Conservation (phyloP, 2,329 filamentous ascomycete species). For the Colletotrichum sojae region DNA sequence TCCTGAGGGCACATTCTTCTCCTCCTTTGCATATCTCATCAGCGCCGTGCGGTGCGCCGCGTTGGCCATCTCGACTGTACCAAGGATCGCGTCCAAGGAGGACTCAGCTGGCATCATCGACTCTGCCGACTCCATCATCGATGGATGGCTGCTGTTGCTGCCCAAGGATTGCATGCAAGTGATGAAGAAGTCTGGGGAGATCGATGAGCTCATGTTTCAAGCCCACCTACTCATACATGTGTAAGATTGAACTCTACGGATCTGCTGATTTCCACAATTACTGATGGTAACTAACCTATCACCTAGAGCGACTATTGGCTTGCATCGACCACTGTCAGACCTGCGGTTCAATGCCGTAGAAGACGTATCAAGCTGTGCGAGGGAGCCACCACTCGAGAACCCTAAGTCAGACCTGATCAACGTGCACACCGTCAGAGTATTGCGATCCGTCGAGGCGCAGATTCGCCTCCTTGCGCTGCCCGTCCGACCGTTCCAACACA, state of each 20-base stretch:
- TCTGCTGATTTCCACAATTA: not conserved
- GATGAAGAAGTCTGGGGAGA: constrained; percentile 48
- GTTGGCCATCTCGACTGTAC: constrained; percentile 45
- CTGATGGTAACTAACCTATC: not conserved
- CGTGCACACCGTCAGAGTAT: constrained; percentile 56
- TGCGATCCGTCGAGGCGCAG: constrained; percentile 55
- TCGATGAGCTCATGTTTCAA: constrained; percentile 50
- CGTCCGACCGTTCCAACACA: constrained; percentile 51
- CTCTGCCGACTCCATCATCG: constrained; percentile 51
- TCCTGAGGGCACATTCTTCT: constrained; percentile 68
- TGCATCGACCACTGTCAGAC: constrained; percentile 57
- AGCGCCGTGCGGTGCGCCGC: constrained; percentile 67
- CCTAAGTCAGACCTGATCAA: constrained; percentile 46
- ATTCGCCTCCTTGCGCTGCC: constrained; percentile 56
- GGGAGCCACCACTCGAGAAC: constrained; percentile 41
- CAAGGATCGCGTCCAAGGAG: constrained; percentile 42
- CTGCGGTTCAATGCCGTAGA: constrained; percentile 56
- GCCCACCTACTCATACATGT: constrained; percentile 46
- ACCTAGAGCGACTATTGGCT: constrained; percentile 50
- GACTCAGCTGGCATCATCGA: constrained; percentile 50
- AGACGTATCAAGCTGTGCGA: constrained; percentile 54
- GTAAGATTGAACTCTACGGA: constrained; percentile 28
- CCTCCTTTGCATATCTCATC: constrained; percentile 77
- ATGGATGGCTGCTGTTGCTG: constrained; percentile 56
- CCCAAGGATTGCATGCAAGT: constrained; percentile 50